Base-by-base conservation (phyloP, 805 yeast species). In the Monosporozyma aquatica region DNA sequence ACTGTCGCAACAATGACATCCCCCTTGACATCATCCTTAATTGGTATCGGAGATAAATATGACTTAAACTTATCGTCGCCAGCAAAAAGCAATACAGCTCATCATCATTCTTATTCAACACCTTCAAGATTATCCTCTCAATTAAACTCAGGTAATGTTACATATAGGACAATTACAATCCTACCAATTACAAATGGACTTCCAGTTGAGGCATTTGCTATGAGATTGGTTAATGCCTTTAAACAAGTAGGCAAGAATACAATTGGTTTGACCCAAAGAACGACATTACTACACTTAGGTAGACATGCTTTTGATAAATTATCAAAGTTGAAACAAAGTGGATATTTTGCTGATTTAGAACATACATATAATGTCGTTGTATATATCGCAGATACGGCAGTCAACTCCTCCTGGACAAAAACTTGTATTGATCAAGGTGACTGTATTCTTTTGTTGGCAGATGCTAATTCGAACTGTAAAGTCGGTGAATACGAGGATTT, bases 351-450 rank as follows among this genome's bases (percentile, higher is more conserved):
- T 0, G 95, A 87, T 51, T 69, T 92, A 38, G 98, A 90, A 67
- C 97, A 89, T 53, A 74, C 76, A 47, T 85, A 80, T 58, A 86
- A 90, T 50, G 82, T 87, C n/a, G 82, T 92, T 4, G 76, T 90
- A 2, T 92, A 90, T 55, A 78, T 90, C 10, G 89, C 92, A 21
- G 97, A 92, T 54, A 79, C 96, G 0, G 72, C 83, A 0, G 77
- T 82, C 2, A 78, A 78, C 50, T 83, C 96, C 0, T 72, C 79
- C 15, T 90, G 98, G 98, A 86, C 96, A 0, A 72, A 77, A 7
- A 86, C 96, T 0, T 92, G 97, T 60, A 82, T 90, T 32, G 78
- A 89, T 7, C 97, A 90, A 61, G 97, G 95, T 14, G 97, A 90
- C 61, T 89, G 97, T 66, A 78, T 90, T n/a, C 66, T 92, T 25